Percentiles rank a stretch among this genome's conserved stretches.
Conservation (phyloP, 495 filamentous ascomycete species). For the Penicillium coprophilum region DNA sequence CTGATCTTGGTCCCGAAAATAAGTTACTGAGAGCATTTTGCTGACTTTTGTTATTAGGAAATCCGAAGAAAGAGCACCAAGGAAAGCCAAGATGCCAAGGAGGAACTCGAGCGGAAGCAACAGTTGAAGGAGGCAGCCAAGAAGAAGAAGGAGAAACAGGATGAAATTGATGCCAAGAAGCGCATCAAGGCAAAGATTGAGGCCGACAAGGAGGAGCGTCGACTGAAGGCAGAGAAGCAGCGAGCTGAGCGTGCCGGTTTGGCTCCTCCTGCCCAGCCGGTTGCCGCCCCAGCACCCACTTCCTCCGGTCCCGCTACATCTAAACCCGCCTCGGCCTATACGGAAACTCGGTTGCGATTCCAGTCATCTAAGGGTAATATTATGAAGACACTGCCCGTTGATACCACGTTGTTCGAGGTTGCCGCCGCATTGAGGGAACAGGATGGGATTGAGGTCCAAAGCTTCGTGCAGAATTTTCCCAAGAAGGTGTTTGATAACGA, state of each 20-base stretch:
- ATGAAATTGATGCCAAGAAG: slow-evolving; percentile 83
- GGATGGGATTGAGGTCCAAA: slow-evolving; percentile 61
- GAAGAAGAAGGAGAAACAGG: slow-evolving; percentile 82
- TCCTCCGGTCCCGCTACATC: slow-evolving; percentile 46
- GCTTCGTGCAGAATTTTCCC: slow-evolving; percentile 84
- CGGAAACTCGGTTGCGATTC: slow-evolving; percentile 77
- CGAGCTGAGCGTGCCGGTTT: slow-evolving; percentile 80
- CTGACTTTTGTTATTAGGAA: slow-evolving; percentile 51
- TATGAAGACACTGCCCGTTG: slow-evolving; percentile 77
- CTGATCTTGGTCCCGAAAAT: background rate
- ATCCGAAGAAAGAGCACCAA: slow-evolving; percentile 82
- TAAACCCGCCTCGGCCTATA: slow-evolving; percentile 65
- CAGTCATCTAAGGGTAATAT: slow-evolving; percentile 72
- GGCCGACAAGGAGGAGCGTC: slow-evolving; percentile 82
- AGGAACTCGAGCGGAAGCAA: slow-evolving; percentile 83
- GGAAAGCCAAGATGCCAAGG: slow-evolving; percentile 75
- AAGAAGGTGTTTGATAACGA: slow-evolving; percentile 75
- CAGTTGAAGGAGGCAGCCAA: slow-evolving; percentile 82
- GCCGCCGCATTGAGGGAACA: slow-evolving; percentile 68
- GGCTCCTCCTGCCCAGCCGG: slow-evolving; percentile 50
- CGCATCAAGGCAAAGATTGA: slow-evolving; percentile 88
- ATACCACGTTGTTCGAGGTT: slow-evolving; percentile 93
- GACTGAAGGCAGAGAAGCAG: slow-evolving; percentile 76
- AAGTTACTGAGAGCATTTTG: background rate
- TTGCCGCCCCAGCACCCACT: slow-evolving; percentile 37